Percentiles rank a stretch among this genome's conserved stretches.
Conservation (phyloP, 2,329 filamentous ascomycete species). For the Cryoendolithus antarcticus region DNA sequence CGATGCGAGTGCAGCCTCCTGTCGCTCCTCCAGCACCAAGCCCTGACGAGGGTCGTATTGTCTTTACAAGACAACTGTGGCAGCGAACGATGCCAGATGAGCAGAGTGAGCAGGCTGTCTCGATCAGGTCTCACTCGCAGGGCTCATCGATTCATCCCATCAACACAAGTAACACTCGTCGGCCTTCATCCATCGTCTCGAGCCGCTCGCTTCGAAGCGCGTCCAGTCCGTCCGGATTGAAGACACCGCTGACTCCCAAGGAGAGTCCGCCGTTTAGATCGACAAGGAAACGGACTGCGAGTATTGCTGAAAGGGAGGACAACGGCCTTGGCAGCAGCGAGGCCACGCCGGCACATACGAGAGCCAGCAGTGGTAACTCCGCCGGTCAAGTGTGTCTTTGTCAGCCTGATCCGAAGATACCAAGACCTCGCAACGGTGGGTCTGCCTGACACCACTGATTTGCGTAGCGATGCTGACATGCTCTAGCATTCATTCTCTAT, state of each 20-base stretch:
- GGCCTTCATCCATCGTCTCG: slow-evolving; percentile 19
- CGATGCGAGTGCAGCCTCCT: slow-evolving; percentile 16
- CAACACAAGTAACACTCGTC: slow-evolving; percentile 12
- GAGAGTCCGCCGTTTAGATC: slow-evolving; percentile 22
- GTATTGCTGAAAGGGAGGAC: slow-evolving; percentile 20
- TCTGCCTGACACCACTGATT: slow-evolving; percentile 8
- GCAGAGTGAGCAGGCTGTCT: slow-evolving; percentile 17
- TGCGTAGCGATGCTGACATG: slow-evolving; percentile 11
- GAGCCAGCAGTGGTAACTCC: slow-evolving; percentile 27
- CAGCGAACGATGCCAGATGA: slow-evolving; percentile 24
- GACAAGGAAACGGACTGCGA: slow-evolving; percentile 22
- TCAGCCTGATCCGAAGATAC: slow-evolving; percentile 59
- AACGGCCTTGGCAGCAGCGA: slow-evolving; percentile 15
- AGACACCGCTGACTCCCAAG: slow-evolving; percentile 25
- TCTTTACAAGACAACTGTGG: slow-evolving; percentile 27
- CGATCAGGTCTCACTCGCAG: slow-evolving; percentile 21
- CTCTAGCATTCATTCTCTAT: slow-evolving; percentile 88
- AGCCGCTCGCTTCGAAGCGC: slow-evolving; percentile 19
- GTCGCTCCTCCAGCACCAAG: slow-evolving; percentile 2
- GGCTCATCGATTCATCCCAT: slow-evolving; percentile 1
- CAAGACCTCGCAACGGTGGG: slow-evolving; percentile 58
- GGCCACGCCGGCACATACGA: slow-evolving; percentile 17
- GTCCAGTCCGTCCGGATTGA: slow-evolving; percentile 18
- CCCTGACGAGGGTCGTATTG: slow-evolving; percentile 17
- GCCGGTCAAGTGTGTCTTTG: slow-evolving; percentile 51